These are phyloP conservation scores for Brasilioporus rufonigricans DNA, from an alignment of 768 basidiomycete species.

Conservation along the genomic window DNA sequence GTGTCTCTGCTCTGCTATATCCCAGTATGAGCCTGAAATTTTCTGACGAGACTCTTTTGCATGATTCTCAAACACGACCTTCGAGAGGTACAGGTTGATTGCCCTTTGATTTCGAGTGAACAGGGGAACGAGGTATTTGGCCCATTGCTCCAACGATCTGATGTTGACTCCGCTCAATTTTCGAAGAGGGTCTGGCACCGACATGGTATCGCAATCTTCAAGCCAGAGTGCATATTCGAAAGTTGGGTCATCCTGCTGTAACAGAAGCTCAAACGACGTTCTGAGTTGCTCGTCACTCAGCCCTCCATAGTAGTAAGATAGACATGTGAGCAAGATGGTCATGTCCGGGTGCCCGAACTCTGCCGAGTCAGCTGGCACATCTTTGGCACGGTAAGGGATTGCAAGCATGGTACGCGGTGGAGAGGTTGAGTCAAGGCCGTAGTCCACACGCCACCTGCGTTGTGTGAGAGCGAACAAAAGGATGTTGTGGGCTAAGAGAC, in stretches of 20 bases:
- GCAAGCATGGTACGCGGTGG: neutral
- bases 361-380: neutral
- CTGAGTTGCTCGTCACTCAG: neutral
- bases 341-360: neutral
- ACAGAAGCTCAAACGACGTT: neutral
- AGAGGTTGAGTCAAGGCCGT: neutral
- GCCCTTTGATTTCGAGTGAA: neutral
- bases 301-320: neutral
- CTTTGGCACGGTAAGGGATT: neutral
- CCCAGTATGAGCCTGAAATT: neutral
- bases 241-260: neutral
- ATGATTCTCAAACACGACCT: neutral
- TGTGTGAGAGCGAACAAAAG: neutral
- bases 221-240: neutral
- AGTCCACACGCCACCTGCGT: neutral
- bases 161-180: neutral
- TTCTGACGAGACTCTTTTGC: neutral
- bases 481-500: neutral
- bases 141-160: neutral
- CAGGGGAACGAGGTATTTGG: neutral
- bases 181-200: neutral
- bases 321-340: neutral
- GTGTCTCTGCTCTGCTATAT: neutral
- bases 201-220: neutral
- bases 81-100: neutral